Evolutionary conservation across 2,329 filamentous ascomycete species (phyloP).

Genomic region (Zasmidium citrigriseum): DNA sequence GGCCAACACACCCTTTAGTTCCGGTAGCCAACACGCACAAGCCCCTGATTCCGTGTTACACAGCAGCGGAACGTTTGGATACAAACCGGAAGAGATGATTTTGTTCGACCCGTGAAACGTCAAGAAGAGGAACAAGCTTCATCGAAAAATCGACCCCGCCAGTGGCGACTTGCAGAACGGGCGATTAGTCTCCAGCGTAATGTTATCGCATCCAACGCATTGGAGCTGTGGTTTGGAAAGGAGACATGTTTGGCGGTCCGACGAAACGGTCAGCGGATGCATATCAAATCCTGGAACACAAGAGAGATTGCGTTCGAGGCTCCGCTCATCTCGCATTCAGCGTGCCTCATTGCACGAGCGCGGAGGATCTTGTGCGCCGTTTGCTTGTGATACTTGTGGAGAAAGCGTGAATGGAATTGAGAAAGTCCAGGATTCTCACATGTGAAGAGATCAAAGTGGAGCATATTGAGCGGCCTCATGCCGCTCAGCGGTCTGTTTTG

Average conservation of each 20-base stretch:
- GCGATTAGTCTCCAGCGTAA: too few species aligned
- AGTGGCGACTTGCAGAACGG: too few species aligned
- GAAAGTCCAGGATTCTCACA: not conserved
- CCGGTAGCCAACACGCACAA: not conserved
- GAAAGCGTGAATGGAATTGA: not conserved
- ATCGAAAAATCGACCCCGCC: too few species aligned
- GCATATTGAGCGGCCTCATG: too few species aligned
- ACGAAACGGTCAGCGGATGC: not conserved
- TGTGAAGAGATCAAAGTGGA: not conserved
- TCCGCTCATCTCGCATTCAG: slow-evolving; percentile 13
- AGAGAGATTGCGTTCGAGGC: slow-evolving; percentile 8
- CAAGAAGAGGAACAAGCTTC: too few species aligned
- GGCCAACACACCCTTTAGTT: not conserved
- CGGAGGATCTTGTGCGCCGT: slow-evolving; percentile 8
- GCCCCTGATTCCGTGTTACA: slow-evolving; percentile 13
- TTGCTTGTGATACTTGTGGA: slow-evolving; percentile 3
- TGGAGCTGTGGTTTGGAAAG: not conserved
- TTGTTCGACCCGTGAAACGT: too few species aligned
- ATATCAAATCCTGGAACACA: not conserved
- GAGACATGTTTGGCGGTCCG: not conserved
- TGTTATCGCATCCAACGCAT: not conserved
- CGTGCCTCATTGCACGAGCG: slow-evolving; percentile 9
- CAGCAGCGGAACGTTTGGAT: slow-evolving; percentile 10
- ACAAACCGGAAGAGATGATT: too few species aligned
- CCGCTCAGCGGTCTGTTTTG: too few species aligned